Percentiles rank a stretch among this genome's conserved stretches.
Conservation (phyloP, 2,329 filamentous ascomycete species). For the Xylaria sp. region DNA sequence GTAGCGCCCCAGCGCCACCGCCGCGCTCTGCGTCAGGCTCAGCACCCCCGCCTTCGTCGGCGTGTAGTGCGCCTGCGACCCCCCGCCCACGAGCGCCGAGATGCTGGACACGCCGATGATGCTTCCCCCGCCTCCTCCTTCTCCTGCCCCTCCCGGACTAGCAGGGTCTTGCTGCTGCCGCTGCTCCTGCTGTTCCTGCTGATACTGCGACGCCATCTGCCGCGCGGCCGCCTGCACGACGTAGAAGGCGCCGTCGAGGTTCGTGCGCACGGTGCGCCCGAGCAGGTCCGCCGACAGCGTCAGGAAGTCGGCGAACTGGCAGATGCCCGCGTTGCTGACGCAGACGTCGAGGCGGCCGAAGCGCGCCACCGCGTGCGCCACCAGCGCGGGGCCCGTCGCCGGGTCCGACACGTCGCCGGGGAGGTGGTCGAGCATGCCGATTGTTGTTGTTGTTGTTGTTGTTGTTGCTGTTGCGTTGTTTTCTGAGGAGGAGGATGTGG, state of each 20-base stretch:
- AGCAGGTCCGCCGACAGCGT: slow-evolving; percentile 73
- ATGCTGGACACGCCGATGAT: slow-evolving; percentile 80
- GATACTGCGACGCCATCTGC: slow-evolving; percentile 75
- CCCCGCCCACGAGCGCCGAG: slow-evolving; percentile 76
- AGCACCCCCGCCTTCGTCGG: slow-evolving; percentile 84
- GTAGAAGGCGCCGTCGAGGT: slow-evolving; percentile 88
- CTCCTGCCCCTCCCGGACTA: too few species aligned
- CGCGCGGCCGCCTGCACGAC: slow-evolving; percentile 81
- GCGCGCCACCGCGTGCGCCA: slow-evolving; percentile 64
- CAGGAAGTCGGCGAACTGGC: slow-evolving; percentile 85
- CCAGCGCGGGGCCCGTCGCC: slow-evolving; percentile 69
- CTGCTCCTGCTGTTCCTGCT: too few species aligned
- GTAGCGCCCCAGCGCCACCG: slow-evolving; percentile 76
- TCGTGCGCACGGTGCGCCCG: slow-evolving; percentile 72
- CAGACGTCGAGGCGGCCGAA: slow-evolving; percentile 73
- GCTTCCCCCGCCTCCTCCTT: slow-evolving; percentile 75
- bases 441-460: slow-evolving; percentile 23
- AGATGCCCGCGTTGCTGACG: slow-evolving; percentile 87
- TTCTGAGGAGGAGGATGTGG: too few species aligned
- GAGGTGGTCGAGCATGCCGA: slow-evolving; percentile 65
- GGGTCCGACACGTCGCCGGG: slow-evolving; percentile 78
- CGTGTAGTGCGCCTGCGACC: slow-evolving; percentile 81
- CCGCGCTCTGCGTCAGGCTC: slow-evolving; percentile 81
- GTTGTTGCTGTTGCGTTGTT: slow-evolving; percentile 40
- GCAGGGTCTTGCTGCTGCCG: too few species aligned